phyloP scores from a whole-genome alignment of 495 filamentous ascomycete species.

The Talaromyces liani region DNA sequence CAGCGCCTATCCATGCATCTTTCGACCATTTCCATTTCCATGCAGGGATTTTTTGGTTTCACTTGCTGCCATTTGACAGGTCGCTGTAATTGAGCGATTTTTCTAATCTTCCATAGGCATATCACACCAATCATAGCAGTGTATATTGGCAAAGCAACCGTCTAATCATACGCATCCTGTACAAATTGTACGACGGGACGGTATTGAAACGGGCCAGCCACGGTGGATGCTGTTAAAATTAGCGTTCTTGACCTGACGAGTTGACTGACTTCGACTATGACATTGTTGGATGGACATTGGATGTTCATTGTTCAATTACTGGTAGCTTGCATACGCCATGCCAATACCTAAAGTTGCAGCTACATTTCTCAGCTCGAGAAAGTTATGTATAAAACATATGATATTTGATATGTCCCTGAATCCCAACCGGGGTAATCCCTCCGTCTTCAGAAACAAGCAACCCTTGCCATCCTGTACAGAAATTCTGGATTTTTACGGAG shows the following conservation, averaged over 20 bases:
- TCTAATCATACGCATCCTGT: background rate
- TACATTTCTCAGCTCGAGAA: background rate
- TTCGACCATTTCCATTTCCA: background rate
- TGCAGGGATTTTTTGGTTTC: background rate
- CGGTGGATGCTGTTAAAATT: background rate
- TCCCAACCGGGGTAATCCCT: background rate
- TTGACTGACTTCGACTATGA: background rate
- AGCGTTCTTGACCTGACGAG: background rate
- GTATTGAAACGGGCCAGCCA: constrained; percentile 1
- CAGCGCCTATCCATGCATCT: background rate
- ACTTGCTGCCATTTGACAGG: background rate
- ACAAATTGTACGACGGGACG: background rate
- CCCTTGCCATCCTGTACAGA: background rate
- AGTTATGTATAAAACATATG: too few relatives aligned
- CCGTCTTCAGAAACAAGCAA: background rate
- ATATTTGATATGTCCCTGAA: background rate
- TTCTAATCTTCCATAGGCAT: background rate
- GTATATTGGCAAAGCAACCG: background rate
- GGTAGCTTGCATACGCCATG: background rate
- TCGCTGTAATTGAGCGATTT: background rate
- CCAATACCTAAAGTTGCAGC: background rate
- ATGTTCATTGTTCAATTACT: background rate
- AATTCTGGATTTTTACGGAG: background rate
- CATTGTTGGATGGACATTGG: background rate
- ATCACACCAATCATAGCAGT: background rate